Percentiles rank a stretch among this genome's conserved stretches.
Evolutionary conservation across 1,284 basidiomycete genomes (phyloP).

Genomic region (Cystobasidiaceae sp.): DNA sequence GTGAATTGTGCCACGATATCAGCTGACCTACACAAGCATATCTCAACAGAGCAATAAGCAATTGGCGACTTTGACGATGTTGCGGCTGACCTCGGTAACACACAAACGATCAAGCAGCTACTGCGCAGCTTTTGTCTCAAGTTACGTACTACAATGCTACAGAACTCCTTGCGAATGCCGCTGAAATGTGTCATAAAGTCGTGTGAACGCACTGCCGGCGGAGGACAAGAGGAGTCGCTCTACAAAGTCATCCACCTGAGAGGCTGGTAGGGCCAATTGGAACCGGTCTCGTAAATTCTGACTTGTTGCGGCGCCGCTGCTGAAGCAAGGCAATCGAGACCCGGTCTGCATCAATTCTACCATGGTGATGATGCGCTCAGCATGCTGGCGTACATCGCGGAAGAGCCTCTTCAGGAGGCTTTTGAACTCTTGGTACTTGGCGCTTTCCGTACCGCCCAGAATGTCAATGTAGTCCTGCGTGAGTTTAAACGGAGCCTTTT

Average conservation of each 20-base stretch:
- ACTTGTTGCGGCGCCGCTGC: conserved; percentile 83
- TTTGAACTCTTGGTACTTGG: conserved; percentile 78
- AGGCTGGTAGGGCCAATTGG: conserved; percentile 80
- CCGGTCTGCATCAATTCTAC: conserved; percentile 96
- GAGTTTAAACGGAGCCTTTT: conserved; percentile 97
- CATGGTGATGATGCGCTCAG: conserved; percentile 90
- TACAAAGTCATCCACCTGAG: conserved; percentile 80
- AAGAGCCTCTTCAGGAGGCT: conserved; percentile 87
- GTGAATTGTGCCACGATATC: too few species aligned
- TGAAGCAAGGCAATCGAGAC: conserved; percentile 81
- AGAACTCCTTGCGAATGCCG: conserved; percentile 25
- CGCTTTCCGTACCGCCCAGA: conserved; percentile 75
- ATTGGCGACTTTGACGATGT: too few species aligned
- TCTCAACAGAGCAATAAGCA: too few species aligned
- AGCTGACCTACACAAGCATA: too few species aligned
- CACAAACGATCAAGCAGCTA: background rate
- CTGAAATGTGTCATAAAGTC: conserved; percentile 32
- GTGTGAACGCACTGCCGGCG: conserved; percentile 23
- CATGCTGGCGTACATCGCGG: conserved; percentile 88
- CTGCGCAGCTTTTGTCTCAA: background rate
- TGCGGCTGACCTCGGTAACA: too few species aligned
- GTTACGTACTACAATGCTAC: background rate
- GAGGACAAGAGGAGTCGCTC: conserved; percentile 81
- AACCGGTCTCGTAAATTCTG: conserved; percentile 84
- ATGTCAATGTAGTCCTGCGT: conserved; percentile 95